Conservation (phyloP, 306 rosid species). For the Ziziphus jujuba region DNA sequence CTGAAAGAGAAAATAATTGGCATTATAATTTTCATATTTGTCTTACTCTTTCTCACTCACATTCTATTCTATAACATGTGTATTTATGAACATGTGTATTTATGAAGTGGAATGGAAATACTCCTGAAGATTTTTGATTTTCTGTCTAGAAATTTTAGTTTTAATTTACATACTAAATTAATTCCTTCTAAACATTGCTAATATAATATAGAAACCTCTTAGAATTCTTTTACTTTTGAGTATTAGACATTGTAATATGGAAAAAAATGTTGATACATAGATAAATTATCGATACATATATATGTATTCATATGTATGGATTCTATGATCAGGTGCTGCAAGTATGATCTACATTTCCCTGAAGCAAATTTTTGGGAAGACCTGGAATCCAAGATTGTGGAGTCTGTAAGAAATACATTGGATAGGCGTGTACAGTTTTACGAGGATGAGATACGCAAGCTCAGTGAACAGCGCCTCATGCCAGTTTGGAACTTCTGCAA, state of each 20-base stretch:
- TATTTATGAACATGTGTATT: neutral
- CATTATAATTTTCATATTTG: neutral
- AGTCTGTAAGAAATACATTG: conserved; percentile 87
- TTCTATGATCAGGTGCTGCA: conserved; percentile 81
- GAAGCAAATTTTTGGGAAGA: conserved; percentile 97
- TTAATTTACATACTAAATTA: neutral
- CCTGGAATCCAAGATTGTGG: conserved; percentile 85
- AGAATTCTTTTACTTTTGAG: neutral
- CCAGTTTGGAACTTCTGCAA: conserved; percentile 99
- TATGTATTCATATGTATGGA: neutral
- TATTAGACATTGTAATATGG: too few species aligned
- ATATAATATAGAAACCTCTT: neutral
- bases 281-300: neutral
- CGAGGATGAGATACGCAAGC: conserved; percentile 98
- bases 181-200: neutral
- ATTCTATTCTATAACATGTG: neutral
- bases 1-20: neutral
- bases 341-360: conserved; percentile 73
- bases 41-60: neutral
- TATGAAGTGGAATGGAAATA: neutral
- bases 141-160: neutral
- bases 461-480: conserved; percentile 95
- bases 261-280: neutral
- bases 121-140: neutral
- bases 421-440: conserved; percentile 96